Evolutionary conservation across 1,139 yeast genomes (phyloP).

Genomic region (Hanseniaspora gamundiae): DNA sequence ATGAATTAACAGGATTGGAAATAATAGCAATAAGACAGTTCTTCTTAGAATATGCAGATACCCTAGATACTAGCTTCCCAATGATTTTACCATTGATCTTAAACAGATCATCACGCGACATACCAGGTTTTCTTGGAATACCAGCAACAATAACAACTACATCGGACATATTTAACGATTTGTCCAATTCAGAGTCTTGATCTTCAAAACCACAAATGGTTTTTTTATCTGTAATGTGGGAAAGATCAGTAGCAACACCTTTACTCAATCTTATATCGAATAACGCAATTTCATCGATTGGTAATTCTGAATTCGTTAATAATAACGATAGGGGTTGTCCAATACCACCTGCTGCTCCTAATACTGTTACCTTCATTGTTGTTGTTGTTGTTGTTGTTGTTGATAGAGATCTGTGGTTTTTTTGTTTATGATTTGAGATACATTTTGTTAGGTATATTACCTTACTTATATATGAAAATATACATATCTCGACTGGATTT

Average conservation of each 20-base stretch:
- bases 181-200: slow-evolving; percentile 29
- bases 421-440: not conserved
- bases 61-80: slow-evolving; percentile 43
- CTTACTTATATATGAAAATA: too few species aligned
- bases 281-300: slow-evolving; percentile 35
- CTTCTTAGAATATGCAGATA: slow-evolving; percentile 43
- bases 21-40: slow-evolving; percentile 54
- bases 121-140: slow-evolving; percentile 68
- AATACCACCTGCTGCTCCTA: slow-evolving; percentile 76
- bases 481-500: too few species aligned
- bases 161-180: slow-evolving; percentile 43
- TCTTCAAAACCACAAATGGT: slow-evolving; percentile 33
- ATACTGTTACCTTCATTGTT: slow-evolving; percentile 58
- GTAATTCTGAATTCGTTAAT: slow-evolving; percentile 45
- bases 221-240: slow-evolving; percentile 57
- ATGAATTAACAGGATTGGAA: slow-evolving; percentile 65
- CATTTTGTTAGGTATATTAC: too few species aligned
- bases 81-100: slow-evolving; percentile 63
- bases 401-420: not conserved
- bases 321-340: slow-evolving; percentile 66
- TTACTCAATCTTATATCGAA: slow-evolving; percentile 57
- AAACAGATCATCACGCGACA: slow-evolving; percentile 69
- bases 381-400: not conserved
- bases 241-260: slow-evolving; percentile 65
- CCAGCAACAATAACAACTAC: slow-evolving; percentile 73